Conservation (phyloP, 2,329 filamentous ascomycete species). For the Penicillium olsonii region DNA sequence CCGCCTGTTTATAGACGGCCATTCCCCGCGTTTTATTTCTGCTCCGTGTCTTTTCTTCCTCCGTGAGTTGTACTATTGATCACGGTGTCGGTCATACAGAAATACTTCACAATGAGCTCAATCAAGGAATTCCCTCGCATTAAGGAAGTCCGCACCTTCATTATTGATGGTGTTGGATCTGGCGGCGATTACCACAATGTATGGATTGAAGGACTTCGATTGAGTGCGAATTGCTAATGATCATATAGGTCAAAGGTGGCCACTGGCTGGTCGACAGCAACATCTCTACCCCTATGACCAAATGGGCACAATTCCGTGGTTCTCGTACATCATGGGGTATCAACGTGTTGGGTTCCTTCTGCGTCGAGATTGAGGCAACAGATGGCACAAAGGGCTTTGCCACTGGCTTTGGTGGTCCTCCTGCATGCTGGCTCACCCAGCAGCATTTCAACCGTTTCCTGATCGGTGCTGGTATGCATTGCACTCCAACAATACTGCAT, state of each 20-base stretch:
- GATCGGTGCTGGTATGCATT: constrained; percentile 65
- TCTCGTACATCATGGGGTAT: constrained; percentile 94
- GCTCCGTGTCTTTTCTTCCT: constrained; percentile 5
- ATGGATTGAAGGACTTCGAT: neutral
- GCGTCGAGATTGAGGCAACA: constrained; percentile 82
- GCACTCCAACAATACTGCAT: neutral
- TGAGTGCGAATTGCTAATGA: neutral
- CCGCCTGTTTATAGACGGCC: constrained; percentile 10
- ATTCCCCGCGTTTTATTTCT: constrained; percentile 12
- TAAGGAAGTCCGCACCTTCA: constrained; percentile 48
- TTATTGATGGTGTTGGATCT: constrained; percentile 50
- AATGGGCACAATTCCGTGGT: constrained; percentile 82
- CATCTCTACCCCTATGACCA: constrained; percentile 89
- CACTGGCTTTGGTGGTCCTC: constrained; percentile 90
- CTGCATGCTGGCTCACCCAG: constrained; percentile 89
- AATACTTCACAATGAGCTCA: constrained; percentile 31
- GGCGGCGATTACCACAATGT: constrained; percentile 81
- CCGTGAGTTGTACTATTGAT: neutral
- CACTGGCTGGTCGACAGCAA: constrained; percentile 86
- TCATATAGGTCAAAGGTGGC: constrained; percentile 46
- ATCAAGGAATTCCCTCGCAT: constrained; percentile 44
- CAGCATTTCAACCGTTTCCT: constrained; percentile 94
- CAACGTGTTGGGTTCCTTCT: constrained; percentile 90
- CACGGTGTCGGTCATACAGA: neutral
- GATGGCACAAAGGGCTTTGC: constrained; percentile 94